phyloP scores from a whole-genome alignment of 2,329 filamentous ascomycete species.

The Aspergillus niger region DNA sequence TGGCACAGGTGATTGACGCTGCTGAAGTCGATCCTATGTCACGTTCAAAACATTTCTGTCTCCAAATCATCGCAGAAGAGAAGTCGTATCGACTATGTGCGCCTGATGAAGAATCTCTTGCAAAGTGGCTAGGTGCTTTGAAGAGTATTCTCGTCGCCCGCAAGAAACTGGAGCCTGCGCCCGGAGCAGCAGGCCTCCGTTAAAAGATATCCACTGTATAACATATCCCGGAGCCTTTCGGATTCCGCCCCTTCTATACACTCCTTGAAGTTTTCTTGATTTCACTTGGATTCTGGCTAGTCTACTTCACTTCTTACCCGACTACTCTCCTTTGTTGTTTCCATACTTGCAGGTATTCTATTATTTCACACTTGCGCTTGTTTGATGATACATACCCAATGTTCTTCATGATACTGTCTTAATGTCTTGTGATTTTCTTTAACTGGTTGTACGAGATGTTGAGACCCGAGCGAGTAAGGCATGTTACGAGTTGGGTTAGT shows the following conservation, averaged over 20 bases:
- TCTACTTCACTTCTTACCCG: neutral
- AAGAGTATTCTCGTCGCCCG: slow-evolving; percentile 64
- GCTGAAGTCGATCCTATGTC: slow-evolving; percentile 90
- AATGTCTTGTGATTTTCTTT: neutral
- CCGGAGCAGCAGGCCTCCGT: slow-evolving; percentile 14
- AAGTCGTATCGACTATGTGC: slow-evolving; percentile 79
- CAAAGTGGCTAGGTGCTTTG: slow-evolving; percentile 83
- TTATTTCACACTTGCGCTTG: slow-evolving; percentile 9
- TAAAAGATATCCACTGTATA: slow-evolving; percentile 5
- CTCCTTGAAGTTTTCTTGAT: neutral
- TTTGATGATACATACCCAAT: slow-evolving; percentile 23
- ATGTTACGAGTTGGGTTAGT: neutral
- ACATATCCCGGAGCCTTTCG: neutral
- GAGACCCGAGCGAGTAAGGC: neutral
- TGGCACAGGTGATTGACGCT: slow-evolving; percentile 79
- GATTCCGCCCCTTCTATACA: neutral
- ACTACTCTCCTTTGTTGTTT: neutral
- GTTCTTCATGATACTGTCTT: slow-evolving; percentile 19
- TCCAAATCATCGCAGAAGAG: slow-evolving; percentile 93
- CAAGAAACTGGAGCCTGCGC: slow-evolving; percentile 34
- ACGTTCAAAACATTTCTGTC: slow-evolving; percentile 78
- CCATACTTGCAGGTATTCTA: neutral
- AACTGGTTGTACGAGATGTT: slow-evolving; percentile 2
- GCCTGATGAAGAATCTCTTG: slow-evolving; percentile 75
- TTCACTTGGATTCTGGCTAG: neutral